A percentile compares a stretch with the other conserved stretches of the same genome.
Evolutionary conservation across 2,329 filamentous ascomycete species (phyloP).

Genomic region (Xylariaceae sp.): DNA sequence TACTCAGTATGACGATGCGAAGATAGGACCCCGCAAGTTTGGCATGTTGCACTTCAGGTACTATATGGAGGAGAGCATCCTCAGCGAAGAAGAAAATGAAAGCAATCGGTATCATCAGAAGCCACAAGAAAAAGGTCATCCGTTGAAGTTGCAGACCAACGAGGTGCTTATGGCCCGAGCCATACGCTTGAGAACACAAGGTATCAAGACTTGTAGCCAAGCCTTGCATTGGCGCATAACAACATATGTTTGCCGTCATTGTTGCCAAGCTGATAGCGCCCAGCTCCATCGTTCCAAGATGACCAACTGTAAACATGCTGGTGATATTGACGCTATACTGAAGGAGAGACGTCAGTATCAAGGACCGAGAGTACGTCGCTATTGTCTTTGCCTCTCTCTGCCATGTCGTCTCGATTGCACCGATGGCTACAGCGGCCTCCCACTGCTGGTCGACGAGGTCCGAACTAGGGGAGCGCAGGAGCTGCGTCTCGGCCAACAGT

Average conservation of each 20-base stretch:
- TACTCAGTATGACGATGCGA: constrained; percentile 63
- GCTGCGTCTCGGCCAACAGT: constrained; percentile 38
- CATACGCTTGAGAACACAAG: constrained; percentile 89
- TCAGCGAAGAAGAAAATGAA: constrained; percentile 66
- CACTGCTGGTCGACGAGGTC: constrained; percentile 68
- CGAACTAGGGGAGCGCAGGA: constrained; percentile 41
- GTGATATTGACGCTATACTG: constrained; percentile 84
- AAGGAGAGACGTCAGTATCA: constrained; percentile 70
- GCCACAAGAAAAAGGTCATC: constrained; percentile 73
- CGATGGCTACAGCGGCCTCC: constrained; percentile 78
- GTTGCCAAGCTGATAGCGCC: constrained; percentile 65
- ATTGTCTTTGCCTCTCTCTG: constrained; percentile 83
- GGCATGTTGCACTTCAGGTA: constrained; percentile 69
- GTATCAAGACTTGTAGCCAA: constrained; percentile 88
- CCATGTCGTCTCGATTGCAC: constrained; percentile 86
- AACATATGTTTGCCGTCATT: constrained; percentile 78
- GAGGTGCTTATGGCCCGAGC: constrained; percentile 82
- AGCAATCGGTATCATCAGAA: constrained; percentile 66
- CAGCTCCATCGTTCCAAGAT: constrained; percentile 66
- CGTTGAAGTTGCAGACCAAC: constrained; percentile 80
- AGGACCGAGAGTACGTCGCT: constrained; percentile 62
- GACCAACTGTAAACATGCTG: constrained; percentile 73
- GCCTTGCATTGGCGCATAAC: constrained; percentile 75
- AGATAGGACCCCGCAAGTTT: constrained; percentile 69
- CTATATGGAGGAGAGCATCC: constrained; percentile 57